These are phyloP conservation scores for Cenococcum geophilum DNA, from an alignment of 495 filamentous ascomycete species.

Conservation along the genomic window DNA sequence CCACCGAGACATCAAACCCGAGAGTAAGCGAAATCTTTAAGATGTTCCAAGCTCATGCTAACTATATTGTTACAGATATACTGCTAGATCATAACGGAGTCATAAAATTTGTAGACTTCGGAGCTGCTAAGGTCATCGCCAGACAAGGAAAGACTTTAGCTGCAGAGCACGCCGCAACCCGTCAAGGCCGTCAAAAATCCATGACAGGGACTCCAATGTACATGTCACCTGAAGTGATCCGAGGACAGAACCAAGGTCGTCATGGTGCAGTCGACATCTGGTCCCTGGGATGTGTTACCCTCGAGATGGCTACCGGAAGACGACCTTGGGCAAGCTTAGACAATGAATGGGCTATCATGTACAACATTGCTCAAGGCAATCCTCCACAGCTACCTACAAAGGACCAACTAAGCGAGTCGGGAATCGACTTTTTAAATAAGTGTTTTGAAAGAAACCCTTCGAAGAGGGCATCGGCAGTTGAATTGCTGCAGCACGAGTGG, in stretches of 20 bases:
- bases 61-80: conserved; percentile 55
- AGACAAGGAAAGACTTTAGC: conserved; percentile 84
- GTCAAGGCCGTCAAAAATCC: conserved; percentile 57
- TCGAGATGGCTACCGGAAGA: conserved; percentile 94
- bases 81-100: conserved; percentile 95
- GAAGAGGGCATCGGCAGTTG: conserved; percentile 72
- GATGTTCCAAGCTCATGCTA: conserved; percentile 12
- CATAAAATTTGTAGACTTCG: conserved; percentile 99
- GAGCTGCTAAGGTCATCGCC: conserved; percentile 94
- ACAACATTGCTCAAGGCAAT: conserved; percentile 97
- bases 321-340: conserved; percentile 96
- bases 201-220: conserved; percentile 99
- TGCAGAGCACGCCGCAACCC: conserved; percentile 50
- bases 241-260: conserved; percentile 67
- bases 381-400: conserved; percentile 71
- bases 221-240: conserved; percentile 99
- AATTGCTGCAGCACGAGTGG: conserved; percentile 94
- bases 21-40: conserved; percentile 56
- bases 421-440: conserved; percentile 79
- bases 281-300: conserved; percentile 93
- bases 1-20: conserved; percentile 97
- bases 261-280: conserved; percentile 91
- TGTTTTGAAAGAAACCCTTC: conserved; percentile 86
- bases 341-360: conserved; percentile 99
- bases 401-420: conserved; percentile 77